Base-by-base conservation (phyloP, 1,284 basidiomycete species). In the Veloboletus limbatus region DNA sequence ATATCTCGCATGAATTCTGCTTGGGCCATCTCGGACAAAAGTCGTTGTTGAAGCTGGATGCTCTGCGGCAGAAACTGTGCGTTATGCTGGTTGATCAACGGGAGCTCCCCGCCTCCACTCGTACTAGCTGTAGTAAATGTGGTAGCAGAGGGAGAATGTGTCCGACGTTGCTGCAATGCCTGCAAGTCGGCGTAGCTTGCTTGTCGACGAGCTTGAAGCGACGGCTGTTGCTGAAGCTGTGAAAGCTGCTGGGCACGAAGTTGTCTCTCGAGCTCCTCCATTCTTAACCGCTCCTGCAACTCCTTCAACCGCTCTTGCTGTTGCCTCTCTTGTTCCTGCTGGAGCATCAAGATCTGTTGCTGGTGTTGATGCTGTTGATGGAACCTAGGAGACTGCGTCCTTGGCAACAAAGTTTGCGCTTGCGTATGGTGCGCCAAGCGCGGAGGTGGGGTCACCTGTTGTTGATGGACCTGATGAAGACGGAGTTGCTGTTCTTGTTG, bases 341-440 rank as follows among this genome's bases (percentile, higher is more conserved):
- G 82, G 31, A 80, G 56, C 31, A 76, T 62, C 51, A 80, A 73
- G 24, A 82, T 79, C 55, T 87, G 83, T 55, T 84, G 76, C 28
- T 85, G 79, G 50, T 82, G 79, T 47, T 79, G 76, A 51, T 77
- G 79, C 46, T 82, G 79, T 42, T 79, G 75, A 59, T 78, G 76
- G 63, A 87, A 86, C 24, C 85, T 78, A 17, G 84, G 84, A 2
- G 83, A 87, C 55, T 85, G 83, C 3, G 82, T 79, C 21, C 77
- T 76, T 8, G 82, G 80, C 40, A 86, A 81, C 30, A 65, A 76
- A 0, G 78, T 80, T 37, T 69, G 73, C 6, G 49, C 27, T n/a
- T 56, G 58, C 10, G 49, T 30, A 28, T 60, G 62, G 16, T 64
- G 62, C 2, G 28, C 75, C 79, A 85, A 79, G 30, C 83, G 74